A percentile compares a stretch with the other conserved stretches of the same genome.
Conservation (phyloP, 1,284 basidiomycete genomes). For the Amylostereum areolatum region DNA sequence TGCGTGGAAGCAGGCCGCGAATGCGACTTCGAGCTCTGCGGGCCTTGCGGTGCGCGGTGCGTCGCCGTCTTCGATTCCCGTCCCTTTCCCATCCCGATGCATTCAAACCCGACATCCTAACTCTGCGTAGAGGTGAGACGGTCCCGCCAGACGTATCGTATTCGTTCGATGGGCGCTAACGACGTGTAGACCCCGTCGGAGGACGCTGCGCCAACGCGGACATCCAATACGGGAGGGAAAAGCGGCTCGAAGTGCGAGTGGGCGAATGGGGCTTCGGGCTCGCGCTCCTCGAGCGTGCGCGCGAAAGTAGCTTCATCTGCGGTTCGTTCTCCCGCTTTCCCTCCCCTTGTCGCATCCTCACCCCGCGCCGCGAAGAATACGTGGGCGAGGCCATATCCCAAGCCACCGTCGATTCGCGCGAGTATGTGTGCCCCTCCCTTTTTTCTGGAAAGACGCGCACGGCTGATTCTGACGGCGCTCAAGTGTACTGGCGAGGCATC, state of each 20-base stretch:
- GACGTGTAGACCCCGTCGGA: background rate
- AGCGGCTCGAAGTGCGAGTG: slow-evolving; percentile 36
- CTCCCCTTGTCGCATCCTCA: background rate
- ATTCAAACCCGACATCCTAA: background rate
- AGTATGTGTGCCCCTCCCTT: slow-evolving; percentile 15
- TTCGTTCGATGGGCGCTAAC: too few species aligned
- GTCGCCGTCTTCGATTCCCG: background rate
- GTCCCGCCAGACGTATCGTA: too few species aligned
- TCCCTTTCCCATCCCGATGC: background rate
- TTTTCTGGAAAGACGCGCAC: background rate
- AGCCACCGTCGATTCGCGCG: slow-evolving; percentile 26
- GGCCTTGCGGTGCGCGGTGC: slow-evolving; percentile 21
- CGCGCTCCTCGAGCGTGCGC: slow-evolving; percentile 36
- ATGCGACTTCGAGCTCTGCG: slow-evolving; percentile 45
- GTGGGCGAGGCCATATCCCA: slow-evolving; percentile 47
- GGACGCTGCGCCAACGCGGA: slow-evolving; percentile 33
- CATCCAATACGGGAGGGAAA: slow-evolving; percentile 34
- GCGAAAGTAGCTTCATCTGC: slow-evolving; percentile 36
- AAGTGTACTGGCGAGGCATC: slow-evolving; percentile 22
- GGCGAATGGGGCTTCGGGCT: slow-evolving; percentile 47
- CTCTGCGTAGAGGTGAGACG: too few species aligned
- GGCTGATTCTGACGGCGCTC: too few species aligned
- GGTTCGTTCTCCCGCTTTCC: slow-evolving; percentile 27
- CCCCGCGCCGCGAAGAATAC: slow-evolving; percentile 40
- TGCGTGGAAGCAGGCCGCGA: slow-evolving; percentile 38